phyloP scores from a whole-genome alignment of 176 grass and related monocot genomes.

The Carex littledalei region DNA sequence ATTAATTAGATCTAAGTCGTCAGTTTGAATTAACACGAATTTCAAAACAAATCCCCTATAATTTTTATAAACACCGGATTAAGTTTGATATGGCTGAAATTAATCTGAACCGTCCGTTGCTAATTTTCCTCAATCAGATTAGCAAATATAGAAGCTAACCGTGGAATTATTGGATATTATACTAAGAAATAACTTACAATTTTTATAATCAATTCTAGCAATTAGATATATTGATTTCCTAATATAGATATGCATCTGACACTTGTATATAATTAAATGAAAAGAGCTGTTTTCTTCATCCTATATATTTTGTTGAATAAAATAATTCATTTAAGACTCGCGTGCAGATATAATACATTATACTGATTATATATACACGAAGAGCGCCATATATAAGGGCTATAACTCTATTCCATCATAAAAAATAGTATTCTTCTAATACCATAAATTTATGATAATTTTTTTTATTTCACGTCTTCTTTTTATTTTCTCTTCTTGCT shows the following conservation, averaged over 20 bases:
- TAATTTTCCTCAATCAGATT: too few relatives aligned
- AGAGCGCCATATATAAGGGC: too few relatives aligned
- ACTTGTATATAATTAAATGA: not conserved
- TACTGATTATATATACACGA: not conserved
- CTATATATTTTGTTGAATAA: not conserved
- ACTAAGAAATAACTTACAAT: not conserved
- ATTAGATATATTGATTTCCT: not conserved
- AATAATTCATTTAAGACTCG: not conserved
- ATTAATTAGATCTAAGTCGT: too few relatives aligned
- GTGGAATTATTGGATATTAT: not conserved
- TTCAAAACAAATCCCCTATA: too few relatives aligned
- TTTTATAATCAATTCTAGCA: not conserved
- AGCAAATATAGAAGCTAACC: not conserved
- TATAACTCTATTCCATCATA: not conserved
- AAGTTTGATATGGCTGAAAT: too few relatives aligned
- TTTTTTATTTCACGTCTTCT: not conserved
- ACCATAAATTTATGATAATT: not conserved
- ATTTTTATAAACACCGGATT: too few relatives aligned
- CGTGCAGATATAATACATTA: not conserved
- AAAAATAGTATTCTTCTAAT: too few relatives aligned
- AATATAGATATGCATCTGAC: not conserved
- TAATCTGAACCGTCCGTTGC: too few relatives aligned
- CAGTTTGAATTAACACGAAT: too few relatives aligned
- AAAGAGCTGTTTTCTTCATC: not conserved
- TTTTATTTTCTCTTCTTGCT: not conserved